Base-by-base conservation (phyloP, 2,329 filamentous ascomycete species). In the Verticillium albo-atrum region DNA sequence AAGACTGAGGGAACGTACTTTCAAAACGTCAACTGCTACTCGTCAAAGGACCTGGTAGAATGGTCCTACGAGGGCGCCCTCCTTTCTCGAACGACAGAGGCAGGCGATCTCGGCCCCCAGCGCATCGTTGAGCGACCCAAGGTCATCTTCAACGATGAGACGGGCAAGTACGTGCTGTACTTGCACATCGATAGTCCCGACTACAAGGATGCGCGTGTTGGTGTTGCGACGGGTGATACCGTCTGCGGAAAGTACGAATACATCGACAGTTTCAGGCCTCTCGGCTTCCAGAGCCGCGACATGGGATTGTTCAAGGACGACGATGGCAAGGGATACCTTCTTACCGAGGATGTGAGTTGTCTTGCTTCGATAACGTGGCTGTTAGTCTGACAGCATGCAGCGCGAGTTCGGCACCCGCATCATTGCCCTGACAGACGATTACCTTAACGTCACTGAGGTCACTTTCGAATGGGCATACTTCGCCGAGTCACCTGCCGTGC, bases 101-200 rank as follows among this genome's bases (percentile, higher is more conserved):
- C 76, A 1, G 83, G 78, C 0, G 86, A 89, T 61, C 75, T 89
- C 0, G 87, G 86, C 0, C 84, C 85, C 0, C 79, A 79, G 62
- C 80, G 86, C 3, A 79, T 90, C 12, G 82, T 90, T 2, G 87
- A 90, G 70, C 75, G 88, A 23, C 88, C 88, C 3, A 89, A 90
- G 71, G 81, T 90, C 4, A 80, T 90, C 5, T 89, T 84, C 74
- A 90, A 90, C 63, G 82, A 85, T 15, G 73, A 74, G n/a, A 89
- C 86, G 0, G 66, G 70, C 6, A 84, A 86, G 63, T 90, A 87
- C 70, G 86, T 90, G n/a, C 73, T 90, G 70, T 89, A 84, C 76
- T 78, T 89, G 76, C 87, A 90, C 67, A 88, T 89, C 55, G 87
- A 90, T 67, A 79, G 75, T 58, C 75, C 75, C 30, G 79, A 78